Base-by-base conservation (phyloP, 352 stramenopile species). In the Elongisporangium anandrum region DNA sequence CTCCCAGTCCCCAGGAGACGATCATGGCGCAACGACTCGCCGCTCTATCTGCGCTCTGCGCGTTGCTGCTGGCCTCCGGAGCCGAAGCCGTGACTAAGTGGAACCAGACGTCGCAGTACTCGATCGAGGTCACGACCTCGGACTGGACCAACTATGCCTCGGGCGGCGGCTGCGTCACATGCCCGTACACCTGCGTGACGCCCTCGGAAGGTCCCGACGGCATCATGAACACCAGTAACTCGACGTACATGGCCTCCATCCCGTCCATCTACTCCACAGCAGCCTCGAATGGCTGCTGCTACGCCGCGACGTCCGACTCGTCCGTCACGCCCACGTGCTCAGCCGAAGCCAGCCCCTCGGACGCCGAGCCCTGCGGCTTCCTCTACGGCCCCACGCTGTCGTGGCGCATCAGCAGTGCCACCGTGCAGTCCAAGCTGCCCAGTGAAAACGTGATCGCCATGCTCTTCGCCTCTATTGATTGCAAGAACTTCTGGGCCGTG, bases 61-160 rank as follows among this genome's bases (percentile, higher is more conserved):
- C 60, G 16, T 53, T 77, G 55, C 50, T 71, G 19, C 24, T 54
- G 47, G 59, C 49, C 26, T 47, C 57, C 13, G 23, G 21, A 1
- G 60, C 20, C 16, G 23, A 20, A 23, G 63, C 65, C 45, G 66
- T 66, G 54, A 71, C 80, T 52, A 78, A 70, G 50, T 92, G 86
- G 63, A 92, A 92, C 79, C 80, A 88, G 68, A 79, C 71, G 39
- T 65, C 84, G 1, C 63, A 68, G 52, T 93, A 88, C 70, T 53
- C 68, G 50, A 85, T 93, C 65, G 80, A 91, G 21, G 86, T 93
- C 56, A 67, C 53, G 29, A 88, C 85, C 51, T 72, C 66, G 17
- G 79, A 89, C 58, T 95, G 86, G 86, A 88, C 75, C 63, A 95
- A 95, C 73, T 92, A 89, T 72, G 79, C 84, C 38, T 26, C 68